Evolutionary conservation across 2,329 filamentous ascomycete genomes (phyloP), one percentile per base, ranked within the genome.

Genomic region (Scytalidium sp.): DNA sequence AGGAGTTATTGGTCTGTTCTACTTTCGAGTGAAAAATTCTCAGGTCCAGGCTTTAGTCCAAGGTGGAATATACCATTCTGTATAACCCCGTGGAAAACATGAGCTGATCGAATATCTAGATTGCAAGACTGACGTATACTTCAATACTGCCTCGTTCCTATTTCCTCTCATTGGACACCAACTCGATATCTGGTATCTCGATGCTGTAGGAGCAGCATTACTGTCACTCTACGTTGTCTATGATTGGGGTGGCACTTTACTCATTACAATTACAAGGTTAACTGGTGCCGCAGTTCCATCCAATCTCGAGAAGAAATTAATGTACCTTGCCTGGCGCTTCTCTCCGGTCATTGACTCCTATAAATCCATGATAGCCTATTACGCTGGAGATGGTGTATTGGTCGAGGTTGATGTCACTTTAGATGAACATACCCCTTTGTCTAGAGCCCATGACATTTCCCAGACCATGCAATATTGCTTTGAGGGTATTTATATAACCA

Each of bases 141-240:
- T 83, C 70, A 83, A 84, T 63, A 79, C 78, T 0, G 68, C 82
- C 3, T 83, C 79, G 2, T 70, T 84, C 1, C 67, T 81, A 3
- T 84, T 84, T 59, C 80, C 80, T 0, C 69, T 82, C 29, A 72
- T 86, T 39, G 83, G 83, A 2, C 69, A 78, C 54, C 68, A 75
- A 40, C 68, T 76, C 3, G 63, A 77, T 20, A 58, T 83, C 19
- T 86, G 83, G 83, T 86, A 82, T 83, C 71, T 87, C 3, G 83
- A 87, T 60, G 68, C 72, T 4, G 68, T 76, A 0, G 83, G 83
- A 46, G 83, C 83, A 1, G 75, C 75, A 0, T 57, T 85, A 0
- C 69, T 87, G 0, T 84, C 82, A 0, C 67, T 86, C 3, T 84
- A 79, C 69, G 84, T 87, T 64, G 85, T 86, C 57, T 83, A 78